These are phyloP conservation scores for Chenopodium quinoa DNA, from an alignment of 148 eudicot genomes.

Conservation along the genomic window DNA sequence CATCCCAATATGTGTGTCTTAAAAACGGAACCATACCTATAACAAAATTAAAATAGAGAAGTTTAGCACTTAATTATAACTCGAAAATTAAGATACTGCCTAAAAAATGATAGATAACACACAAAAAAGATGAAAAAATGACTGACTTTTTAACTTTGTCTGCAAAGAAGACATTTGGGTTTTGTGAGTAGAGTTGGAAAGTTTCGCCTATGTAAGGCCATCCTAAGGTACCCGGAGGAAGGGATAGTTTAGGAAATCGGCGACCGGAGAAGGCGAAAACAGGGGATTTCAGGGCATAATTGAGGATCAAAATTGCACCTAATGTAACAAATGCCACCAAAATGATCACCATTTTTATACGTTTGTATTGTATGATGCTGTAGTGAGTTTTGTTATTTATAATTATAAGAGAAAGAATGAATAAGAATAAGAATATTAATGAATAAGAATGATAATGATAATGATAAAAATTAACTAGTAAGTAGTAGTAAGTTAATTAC, in stretches of 20 bases:
- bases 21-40: slow-evolving; percentile 83
- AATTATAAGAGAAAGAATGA: not conserved
- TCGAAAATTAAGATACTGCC: not conserved
- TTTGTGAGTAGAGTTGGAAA: slow-evolving; percentile 81
- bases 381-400: not conserved
- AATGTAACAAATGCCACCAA: slow-evolving; percentile 26
- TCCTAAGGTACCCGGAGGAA: slow-evolving; percentile 90
- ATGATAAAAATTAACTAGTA: not conserved
- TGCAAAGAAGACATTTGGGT: slow-evolving; percentile 87
- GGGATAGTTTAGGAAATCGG: slow-evolving; percentile 40
- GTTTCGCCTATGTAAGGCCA: slow-evolving; percentile 95
- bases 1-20: slow-evolving; percentile 88
- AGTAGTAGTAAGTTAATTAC: not conserved
- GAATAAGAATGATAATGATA: not conserved
- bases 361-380: not conserved
- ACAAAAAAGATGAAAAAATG: not conserved
- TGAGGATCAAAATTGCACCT: slow-evolving; percentile 12
- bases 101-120: not conserved
- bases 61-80: not conserved
- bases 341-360: slow-evolving; percentile 28
- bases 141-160: slow-evolving; percentile 76
- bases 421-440: not conserved
- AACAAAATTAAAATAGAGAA: not conserved
- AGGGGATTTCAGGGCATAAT: slow-evolving; percentile 22
- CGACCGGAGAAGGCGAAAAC: slow-evolving; percentile 11